These are phyloP conservation scores for Pseudozyma pruni DNA, from an alignment of 1,284 basidiomycete genomes.

Conservation along the genomic window DNA sequence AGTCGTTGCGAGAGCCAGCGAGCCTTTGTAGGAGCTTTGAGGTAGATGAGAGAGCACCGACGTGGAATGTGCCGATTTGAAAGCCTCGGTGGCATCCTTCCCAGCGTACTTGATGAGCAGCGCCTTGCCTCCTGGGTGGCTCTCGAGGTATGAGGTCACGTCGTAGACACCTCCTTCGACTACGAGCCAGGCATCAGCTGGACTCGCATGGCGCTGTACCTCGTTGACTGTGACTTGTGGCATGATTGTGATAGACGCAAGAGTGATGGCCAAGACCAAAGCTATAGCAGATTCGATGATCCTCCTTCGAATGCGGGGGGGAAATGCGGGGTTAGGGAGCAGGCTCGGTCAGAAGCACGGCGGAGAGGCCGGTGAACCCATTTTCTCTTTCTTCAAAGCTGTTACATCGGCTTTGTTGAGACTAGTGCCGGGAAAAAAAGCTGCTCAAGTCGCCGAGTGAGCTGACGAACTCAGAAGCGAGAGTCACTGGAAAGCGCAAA, in stretches of 20 bases:
- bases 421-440: too few relatives aligned
- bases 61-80: slow-evolving; percentile 71
- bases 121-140: slow-evolving; percentile 81
- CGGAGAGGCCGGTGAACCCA: not conserved
- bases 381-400: too few relatives aligned
- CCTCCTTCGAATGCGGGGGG: not conserved
- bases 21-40: slow-evolving; percentile 3
- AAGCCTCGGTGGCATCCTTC: slow-evolving; percentile 77
- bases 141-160: slow-evolving; percentile 79
- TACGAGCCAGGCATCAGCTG: slow-evolving; percentile 49
- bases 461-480: slow-evolving; percentile 1
- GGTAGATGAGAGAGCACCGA: slow-evolving; percentile 9
- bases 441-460: not conserved
- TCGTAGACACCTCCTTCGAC: slow-evolving; percentile 59
- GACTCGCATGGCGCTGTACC: not conserved
- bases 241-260: not conserved
- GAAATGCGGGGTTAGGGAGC: too few relatives aligned
- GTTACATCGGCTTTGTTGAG: too few relatives aligned
- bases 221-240: slow-evolving; percentile 1
- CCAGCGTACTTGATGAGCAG: slow-evolving; percentile 83
- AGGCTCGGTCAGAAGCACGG: too few relatives aligned
- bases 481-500: too few relatives aligned
- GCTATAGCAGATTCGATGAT: too few relatives aligned
- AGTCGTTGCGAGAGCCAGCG: not conserved
- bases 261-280: not conserved